Base-by-base conservation (phyloP, 805 yeast genomes). In the Cyberlindnera maritima region DNA sequence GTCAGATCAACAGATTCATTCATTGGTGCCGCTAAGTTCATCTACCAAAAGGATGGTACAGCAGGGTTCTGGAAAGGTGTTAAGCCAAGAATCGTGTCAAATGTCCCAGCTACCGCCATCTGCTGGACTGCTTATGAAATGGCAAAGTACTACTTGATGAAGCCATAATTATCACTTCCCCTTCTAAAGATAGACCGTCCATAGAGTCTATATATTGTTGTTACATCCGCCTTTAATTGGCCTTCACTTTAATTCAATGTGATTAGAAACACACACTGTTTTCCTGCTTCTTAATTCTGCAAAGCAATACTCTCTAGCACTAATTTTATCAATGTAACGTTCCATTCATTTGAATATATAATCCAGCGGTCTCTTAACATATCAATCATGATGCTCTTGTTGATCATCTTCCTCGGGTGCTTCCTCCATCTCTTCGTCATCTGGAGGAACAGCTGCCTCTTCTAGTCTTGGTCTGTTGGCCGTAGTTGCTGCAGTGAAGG, bases 51-150 rank as follows among this genome's bases (percentile, higher is more conserved):
- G 41, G 82, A 80, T 33, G 90, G 91, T 4, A 53, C 70, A 42
- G 52, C 54, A 9, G 94, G 95, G 0, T 94, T 94, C 63, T 64
- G 77, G 60, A 76, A 95, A 55, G 99, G 99, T 20, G 72, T 87
- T 59, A 81, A 83, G 62, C 97, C 99, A 37, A 81, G 99, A 66
- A 82, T 94, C 42, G 82, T 92, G 23, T 84, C 91, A 55, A 90
- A 90, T 66, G 90, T 92, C 63, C 99, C 99, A 18, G 82, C 94
- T 40, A 92, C 98, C 12, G 98, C 98, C 17, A 89, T 92, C 51
- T 84, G 96, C 58, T 92, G 98, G 98, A 92, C 98, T 2, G 89
- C 96, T 20, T 92, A 92, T 67, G 99, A 92, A 66, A 90, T 90
- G 95, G 97, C 97, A 37, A 92, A 92, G 48, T 69, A 67, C 53